Base-by-base conservation (phyloP, 805 yeast species). In the Candida nemodendra region DNA sequence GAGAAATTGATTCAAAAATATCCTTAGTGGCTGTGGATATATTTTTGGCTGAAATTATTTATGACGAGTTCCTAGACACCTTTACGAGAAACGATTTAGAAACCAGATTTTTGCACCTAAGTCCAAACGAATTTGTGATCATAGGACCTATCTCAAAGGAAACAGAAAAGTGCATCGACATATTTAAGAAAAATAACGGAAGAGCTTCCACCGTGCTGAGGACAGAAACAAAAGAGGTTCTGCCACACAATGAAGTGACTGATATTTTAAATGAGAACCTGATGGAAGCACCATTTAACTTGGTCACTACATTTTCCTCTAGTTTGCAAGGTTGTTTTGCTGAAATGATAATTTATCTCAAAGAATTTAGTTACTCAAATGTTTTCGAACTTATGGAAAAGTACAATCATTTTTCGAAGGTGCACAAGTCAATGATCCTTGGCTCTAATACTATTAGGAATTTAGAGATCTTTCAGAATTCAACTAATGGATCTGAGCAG, bases 121-220 rank as follows among this genome's bases (percentile, higher is more conserved):
- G 76, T 28, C 97, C 98, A 0, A 74, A 80, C 27, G 98, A 91
- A 57, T 71, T 86, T 9, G 44, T 89, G 1, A 49, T 74, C 9
- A 51, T 77, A 6, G 72, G 78, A 13, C 51, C 54, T 7, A 33
- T 68, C 11, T 54, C 75, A 2, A 48, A 54, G 7, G 65, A 59
- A 37, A 63, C 74, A 3, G 39, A 41, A 26, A 46, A 42, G n/a
- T 51, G 54, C 36, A 28, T 57, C 2, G 46, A 47, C 2, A 22
- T 38, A n/a, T 56, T 56, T 34, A 43, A 41, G 16, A 15, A 32
- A 21, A 23, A 31, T 12, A 26, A 31, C 6, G 28, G 30, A 13
- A 25, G 17, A 15, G 23, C 34, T 2, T 18, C 42, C 9, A 28
- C 29, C 11, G 36, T 37, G 17, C 12, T 53, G 4, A 33, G 57